These are phyloP conservation scores for Mucor lusitanicus DNA, from an alignment of 371 early-diverging fungal species.

Conservation along the genomic window DNA sequence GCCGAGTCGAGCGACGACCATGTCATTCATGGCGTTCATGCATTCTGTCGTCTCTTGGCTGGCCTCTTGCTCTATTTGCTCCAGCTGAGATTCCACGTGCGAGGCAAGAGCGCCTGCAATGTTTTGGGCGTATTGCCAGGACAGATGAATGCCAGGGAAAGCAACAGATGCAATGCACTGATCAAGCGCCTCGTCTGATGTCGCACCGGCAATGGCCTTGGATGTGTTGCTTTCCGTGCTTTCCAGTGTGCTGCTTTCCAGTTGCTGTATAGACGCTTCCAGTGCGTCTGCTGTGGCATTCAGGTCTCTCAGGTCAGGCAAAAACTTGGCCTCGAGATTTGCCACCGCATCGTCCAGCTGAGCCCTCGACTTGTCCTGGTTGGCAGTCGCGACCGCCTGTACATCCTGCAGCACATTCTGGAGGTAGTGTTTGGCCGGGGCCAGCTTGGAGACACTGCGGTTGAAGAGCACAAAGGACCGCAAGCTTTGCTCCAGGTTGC, in stretches of 20 bases:
- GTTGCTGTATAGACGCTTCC: background rate
- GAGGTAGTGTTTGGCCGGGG: slow-evolving; percentile 92
- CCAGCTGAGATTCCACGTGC: slow-evolving; percentile 49
- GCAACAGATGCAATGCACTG: slow-evolving; percentile 66
- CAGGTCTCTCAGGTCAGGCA: background rate
- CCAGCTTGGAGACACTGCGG: slow-evolving; percentile 89
- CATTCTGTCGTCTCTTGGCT: slow-evolving; percentile 61
- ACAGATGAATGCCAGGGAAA: slow-evolving; percentile 80
- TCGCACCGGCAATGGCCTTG: slow-evolving; percentile 5
- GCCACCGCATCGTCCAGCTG: slow-evolving; percentile 28
- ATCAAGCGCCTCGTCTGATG: slow-evolving; percentile 62
- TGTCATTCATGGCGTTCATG: background rate
- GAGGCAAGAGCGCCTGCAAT: slow-evolving; percentile 64
- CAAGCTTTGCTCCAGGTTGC: slow-evolving; percentile 81
- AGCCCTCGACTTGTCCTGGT: slow-evolving; percentile 45
- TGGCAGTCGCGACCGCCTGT: slow-evolving; percentile 53
- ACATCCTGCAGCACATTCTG: slow-evolving; percentile 78
- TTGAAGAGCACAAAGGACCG: slow-evolving; percentile 93
- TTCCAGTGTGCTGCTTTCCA: background rate
- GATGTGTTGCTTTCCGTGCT: background rate
- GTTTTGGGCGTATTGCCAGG: slow-evolving; percentile 86
- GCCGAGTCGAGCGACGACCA: background rate
- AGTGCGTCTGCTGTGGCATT: background rate
- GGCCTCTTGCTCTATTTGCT: slow-evolving; percentile 65
- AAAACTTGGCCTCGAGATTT: slow-evolving; percentile 50